Conservation (phyloP, 148 eudicot genomes). For the Camellia sinensis region DNA sequence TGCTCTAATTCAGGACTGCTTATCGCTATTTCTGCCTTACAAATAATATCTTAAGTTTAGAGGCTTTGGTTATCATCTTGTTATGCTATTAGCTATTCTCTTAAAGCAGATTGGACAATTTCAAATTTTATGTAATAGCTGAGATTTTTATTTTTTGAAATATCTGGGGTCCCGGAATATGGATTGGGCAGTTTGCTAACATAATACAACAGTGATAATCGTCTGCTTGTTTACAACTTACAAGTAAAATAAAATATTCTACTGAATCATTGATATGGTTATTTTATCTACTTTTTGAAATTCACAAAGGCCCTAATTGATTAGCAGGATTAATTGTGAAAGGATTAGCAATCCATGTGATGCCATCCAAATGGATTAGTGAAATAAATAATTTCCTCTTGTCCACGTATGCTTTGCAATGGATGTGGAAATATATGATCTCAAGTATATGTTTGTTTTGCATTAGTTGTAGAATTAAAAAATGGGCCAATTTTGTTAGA, state of each 20-base stretch:
- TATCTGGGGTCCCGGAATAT: neutral
- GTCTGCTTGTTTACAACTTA: too few relatives aligned
- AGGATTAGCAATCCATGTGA: too few relatives aligned
- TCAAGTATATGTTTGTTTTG: too few relatives aligned
- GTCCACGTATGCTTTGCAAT: too few relatives aligned
- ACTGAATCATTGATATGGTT: neutral
- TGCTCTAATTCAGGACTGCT: neutral
- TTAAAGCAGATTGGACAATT: neutral
- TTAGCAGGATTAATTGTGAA: too few relatives aligned
- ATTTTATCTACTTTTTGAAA: neutral
- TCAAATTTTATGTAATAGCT: neutral
- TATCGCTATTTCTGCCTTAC: neutral
- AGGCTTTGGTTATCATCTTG: neutral
- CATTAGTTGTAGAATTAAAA: too few relatives aligned
- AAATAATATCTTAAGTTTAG: conserved; percentile 1
- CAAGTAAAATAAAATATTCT: neutral
- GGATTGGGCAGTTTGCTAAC: neutral
- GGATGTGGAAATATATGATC: too few relatives aligned
- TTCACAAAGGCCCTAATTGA: too few relatives aligned
- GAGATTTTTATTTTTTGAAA: neutral
- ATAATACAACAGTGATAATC: neutral
- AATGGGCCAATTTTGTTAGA: too few relatives aligned
- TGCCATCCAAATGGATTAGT: too few relatives aligned
- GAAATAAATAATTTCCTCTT: too few relatives aligned
- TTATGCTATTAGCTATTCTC: conserved; percentile 7